Evolutionary conservation across 148 eudicot genomes (phyloP).

Genomic region (Nepenthes gracilis): DNA sequence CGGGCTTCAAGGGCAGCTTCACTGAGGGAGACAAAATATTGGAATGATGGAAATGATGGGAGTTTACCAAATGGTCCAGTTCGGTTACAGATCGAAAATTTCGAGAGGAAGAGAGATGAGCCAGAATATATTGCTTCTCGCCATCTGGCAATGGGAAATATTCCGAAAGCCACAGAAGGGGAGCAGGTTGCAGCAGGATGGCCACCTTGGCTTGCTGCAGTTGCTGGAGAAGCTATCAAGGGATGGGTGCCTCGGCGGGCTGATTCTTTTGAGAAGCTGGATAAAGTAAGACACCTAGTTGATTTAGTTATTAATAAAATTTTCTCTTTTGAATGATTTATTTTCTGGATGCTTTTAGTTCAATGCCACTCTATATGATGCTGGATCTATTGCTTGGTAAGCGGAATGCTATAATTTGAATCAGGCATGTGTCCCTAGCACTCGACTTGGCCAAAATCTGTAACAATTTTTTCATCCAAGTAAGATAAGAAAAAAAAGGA

Average conservation of each 20-base stretch:
- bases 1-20: conserved; percentile 29
- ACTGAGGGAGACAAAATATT: conserved; percentile 26
- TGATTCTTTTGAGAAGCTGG: conserved; percentile 78
- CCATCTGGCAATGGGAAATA: conserved; percentile 34
- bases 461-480: too few species aligned
- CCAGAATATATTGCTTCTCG: conserved; percentile 19
- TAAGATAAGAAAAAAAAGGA: too few species aligned
- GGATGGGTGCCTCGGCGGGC: conserved; percentile 85
- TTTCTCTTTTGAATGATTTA: too few species aligned
- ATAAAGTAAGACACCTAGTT: conserved; percentile 40
- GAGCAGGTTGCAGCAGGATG: conserved; percentile 87
- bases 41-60: conserved; percentile 36
- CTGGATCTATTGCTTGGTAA: too few species aligned
- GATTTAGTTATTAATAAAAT: too few species aligned
- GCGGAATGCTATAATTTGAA: too few species aligned
- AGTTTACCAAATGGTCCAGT: conserved; percentile 31
- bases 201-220: conserved; percentile 78
- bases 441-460: too few species aligned
- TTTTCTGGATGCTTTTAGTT: too few species aligned
- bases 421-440: too few species aligned
- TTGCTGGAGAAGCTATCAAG: conserved; percentile 76
- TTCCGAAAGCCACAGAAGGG: conserved; percentile 49
- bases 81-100: conserved; percentile 31
- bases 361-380: too few species aligned
- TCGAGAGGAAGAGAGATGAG: conserved; percentile 44